These are phyloP conservation scores for Tilletia walkeri DNA, from an alignment of 1,284 basidiomycete genomes.

Conservation along the genomic window DNA sequence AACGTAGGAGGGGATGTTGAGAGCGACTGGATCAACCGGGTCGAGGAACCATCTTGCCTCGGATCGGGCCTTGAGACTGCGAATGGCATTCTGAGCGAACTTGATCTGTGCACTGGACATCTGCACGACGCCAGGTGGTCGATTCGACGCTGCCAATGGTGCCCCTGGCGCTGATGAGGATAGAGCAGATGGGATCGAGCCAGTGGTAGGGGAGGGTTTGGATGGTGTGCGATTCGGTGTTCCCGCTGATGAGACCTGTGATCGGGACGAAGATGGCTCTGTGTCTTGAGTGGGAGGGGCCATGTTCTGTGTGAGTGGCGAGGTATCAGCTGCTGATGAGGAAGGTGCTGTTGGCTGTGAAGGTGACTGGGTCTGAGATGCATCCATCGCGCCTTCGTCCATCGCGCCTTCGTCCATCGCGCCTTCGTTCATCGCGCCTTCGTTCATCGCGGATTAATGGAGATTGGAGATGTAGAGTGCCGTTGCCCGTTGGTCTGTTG, in stretches of 20 bases:
- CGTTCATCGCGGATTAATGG: too few species aligned
- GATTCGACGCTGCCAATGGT: not conserved
- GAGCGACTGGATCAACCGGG: conserved; percentile 85
- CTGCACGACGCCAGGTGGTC: conserved; percentile 27
- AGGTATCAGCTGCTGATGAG: not conserved
- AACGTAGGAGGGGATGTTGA: conserved; percentile 88
- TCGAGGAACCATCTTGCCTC: conserved; percentile 77
- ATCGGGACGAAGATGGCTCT: not conserved
- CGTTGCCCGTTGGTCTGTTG: too few species aligned
- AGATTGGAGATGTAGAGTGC: too few species aligned
- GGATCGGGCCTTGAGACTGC: conserved; percentile 80
- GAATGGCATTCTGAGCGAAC: conserved; percentile 75
- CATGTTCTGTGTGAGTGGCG: not conserved
- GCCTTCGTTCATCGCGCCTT: too few species aligned
- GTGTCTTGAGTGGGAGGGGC: not conserved
- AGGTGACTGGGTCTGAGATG: not conserved
- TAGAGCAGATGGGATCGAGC: conserved; percentile 19
- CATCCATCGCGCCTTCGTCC: too few species aligned
- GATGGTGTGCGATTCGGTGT: not conserved
- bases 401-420: too few species aligned
- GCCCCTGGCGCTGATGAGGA: not conserved
- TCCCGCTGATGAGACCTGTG: not conserved
- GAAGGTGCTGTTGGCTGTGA: not conserved
- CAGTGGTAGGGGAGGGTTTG: conserved; percentile 19
- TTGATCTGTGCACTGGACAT: conserved; percentile 68